Conservation (phyloP, 805 yeast genomes). For the Candida mattraensis region DNA sequence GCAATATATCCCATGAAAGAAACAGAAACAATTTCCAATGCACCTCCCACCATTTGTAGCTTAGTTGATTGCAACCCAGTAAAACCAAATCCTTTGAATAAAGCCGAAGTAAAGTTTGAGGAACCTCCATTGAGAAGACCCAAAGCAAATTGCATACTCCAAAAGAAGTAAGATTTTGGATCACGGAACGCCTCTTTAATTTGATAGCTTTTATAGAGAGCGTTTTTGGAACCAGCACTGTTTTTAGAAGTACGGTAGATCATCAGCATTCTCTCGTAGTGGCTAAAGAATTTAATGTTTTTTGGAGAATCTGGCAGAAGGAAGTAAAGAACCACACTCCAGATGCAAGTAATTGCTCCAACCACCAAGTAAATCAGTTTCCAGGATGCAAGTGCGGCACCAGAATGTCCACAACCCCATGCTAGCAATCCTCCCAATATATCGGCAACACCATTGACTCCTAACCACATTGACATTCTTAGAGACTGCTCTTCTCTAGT, state of each 20-base stretch:
- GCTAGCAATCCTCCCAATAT: constrained; percentile 51
- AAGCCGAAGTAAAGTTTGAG: constrained; percentile 26
- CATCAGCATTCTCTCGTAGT: constrained; percentile 25
- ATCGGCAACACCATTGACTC: constrained; percentile 44
- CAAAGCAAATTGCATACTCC: constrained; percentile 8
- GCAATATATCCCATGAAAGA: constrained; percentile 20
- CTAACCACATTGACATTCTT: constrained; percentile 39
- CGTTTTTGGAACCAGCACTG: constrained; percentile 29
- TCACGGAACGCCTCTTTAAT: constrained; percentile 22
- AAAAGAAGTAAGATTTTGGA: constrained; percentile 24
- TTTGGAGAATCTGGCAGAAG: constrained; percentile 28
- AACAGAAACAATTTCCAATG: constrained; percentile 14
- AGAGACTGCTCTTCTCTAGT: constrained; percentile 35
- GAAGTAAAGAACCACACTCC: constrained; percentile 23
- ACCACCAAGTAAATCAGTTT: constrained; percentile 23
- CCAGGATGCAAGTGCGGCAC: constrained; percentile 27
- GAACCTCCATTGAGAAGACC: constrained; percentile 29
- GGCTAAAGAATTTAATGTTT: constrained; percentile 27
- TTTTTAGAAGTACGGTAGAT: constrained; percentile 26
- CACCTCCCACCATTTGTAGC: constrained; percentile 8
- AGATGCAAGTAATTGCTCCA: constrained; percentile 40
- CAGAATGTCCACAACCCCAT: constrained; percentile 43
- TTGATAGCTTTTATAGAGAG: constrained; percentile 25
- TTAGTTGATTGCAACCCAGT: constrained; percentile 11
- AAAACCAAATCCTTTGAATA: constrained; percentile 18